These are phyloP conservation scores for Ophiostoma sp. DNA, from an alignment of 2,329 filamentous ascomycete genomes.

Conservation along the genomic window DNA sequence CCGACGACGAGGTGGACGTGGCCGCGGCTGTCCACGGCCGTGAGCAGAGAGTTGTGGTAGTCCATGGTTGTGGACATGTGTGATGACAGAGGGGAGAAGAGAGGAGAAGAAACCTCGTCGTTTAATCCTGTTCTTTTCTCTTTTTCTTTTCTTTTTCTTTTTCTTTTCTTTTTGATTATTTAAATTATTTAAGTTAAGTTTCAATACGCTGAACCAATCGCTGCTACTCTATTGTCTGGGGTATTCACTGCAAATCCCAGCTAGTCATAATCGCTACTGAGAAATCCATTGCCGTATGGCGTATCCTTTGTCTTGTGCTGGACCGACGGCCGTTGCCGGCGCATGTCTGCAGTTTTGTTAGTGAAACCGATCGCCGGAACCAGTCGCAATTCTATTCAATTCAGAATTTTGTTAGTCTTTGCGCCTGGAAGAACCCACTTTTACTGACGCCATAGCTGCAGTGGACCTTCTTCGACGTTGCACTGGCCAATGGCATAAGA, in stretches of 20 bases:
- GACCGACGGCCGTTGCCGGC: constrained; percentile 8
- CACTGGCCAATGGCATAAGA: constrained; percentile 23
- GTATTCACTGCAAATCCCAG: constrained; percentile 2
- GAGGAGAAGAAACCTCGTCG: neutral
- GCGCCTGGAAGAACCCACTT: constrained; percentile 9
- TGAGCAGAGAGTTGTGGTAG: constrained; percentile 54
- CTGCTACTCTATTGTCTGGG: neutral
- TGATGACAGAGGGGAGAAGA: neutral
- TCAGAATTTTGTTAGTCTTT: neutral
- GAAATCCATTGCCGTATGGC: constrained; percentile 1
- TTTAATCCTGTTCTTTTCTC: neutral
- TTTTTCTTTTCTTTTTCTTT: neutral
- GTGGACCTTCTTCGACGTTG: neutral
- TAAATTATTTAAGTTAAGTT: no score
- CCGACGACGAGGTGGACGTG: constrained; percentile 83
- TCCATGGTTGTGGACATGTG: constrained; percentile 13
- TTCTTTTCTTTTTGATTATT: neutral
- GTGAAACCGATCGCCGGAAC: constrained; percentile 1
- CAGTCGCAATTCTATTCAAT: neutral
- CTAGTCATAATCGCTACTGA: neutral
- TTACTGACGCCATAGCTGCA: constrained; percentile 26
- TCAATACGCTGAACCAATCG: neutral
- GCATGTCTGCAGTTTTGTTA: neutral
- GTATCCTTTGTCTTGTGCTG: constrained; percentile 3
- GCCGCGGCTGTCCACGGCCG: constrained; percentile 62